Conservation (phyloP, 106 monocot species). For the Xerophyta viscosa region DNA sequence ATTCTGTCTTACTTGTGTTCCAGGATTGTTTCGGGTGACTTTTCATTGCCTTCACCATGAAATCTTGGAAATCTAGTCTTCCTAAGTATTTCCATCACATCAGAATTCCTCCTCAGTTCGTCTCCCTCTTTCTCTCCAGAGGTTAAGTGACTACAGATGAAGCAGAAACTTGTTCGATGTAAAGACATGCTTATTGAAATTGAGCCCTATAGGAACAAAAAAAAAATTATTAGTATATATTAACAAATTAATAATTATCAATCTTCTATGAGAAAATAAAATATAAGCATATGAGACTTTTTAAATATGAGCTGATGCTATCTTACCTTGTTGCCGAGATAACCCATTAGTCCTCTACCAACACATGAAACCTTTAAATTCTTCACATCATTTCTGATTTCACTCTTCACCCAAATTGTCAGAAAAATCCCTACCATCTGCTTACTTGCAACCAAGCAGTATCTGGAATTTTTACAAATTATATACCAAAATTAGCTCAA, state of each 20-base stretch:
- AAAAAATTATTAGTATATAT: no score
- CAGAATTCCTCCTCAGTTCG: conserved; percentile 63
- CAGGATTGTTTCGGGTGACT: conserved; percentile 60
- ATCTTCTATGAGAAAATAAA: no score
- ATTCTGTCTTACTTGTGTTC: conserved; percentile 77
- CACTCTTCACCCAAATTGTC: conserved; percentile 49
- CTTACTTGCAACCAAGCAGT: conserved; percentile 68
- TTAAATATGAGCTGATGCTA: background rate
- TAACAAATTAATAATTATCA: no score
- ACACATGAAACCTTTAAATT: conserved; percentile 72
- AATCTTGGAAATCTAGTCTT: conserved; percentile 67
- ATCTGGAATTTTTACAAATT: conserved; percentile 18
- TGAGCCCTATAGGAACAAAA: conserved; percentile 39
- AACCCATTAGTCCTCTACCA: conserved; percentile 69
- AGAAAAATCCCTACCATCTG: conserved; percentile 81
- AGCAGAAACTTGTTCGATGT: conserved; percentile 80
- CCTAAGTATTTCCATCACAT: conserved; percentile 70
- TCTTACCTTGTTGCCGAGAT: conserved; percentile 69
- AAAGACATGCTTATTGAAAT: conserved; percentile 77
- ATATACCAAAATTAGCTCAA: background rate
- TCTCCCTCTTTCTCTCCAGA: conserved; percentile 79
- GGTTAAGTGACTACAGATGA: conserved; percentile 69
- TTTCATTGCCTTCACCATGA: conserved; percentile 32
- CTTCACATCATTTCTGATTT: conserved; percentile 46
- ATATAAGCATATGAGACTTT: no score